Base-by-base conservation (phyloP, 495 filamentous ascomycete species). In the Podospora tetraspora region DNA sequence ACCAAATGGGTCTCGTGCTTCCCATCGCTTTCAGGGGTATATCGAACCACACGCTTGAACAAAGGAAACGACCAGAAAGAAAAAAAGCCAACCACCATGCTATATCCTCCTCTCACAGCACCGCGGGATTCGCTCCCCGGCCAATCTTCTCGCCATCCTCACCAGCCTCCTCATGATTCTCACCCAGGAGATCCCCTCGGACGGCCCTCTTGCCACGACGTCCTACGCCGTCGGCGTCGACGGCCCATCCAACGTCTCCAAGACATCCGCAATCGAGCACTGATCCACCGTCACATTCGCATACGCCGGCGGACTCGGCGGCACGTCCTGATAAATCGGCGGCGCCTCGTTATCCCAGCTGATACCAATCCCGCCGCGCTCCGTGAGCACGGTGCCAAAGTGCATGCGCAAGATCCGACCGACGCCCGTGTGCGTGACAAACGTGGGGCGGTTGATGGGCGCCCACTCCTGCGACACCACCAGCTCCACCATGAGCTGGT, bases 281-380 rank as follows among this genome's bases (percentile, higher is more conserved):
- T 73, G 73, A 27, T 5, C 66, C 62, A 4, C 27, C 27, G 8
- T 71, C 24, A 8, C 78, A 32, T 76, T 69, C 12, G 73, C 74
- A 70, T 99, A 98, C 2, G 85, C 85, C 0, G 95, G 95, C 34
- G 95, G 95, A 59, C 90, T 92, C 9, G 87, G 88, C 0, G 94
- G 94, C 29, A 99, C 93, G 75, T 98, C 92, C 80, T 95, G 91
- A 75, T 99, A 99, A 73, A 94, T 87, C 0, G 95, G 95, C 43
- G 95, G 95, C 77, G 90, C 87, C 79, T 99, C 95, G 78, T 97
- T 93, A 67, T 99, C 95, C 95, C 95, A 99, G 74, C 89, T 91
- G 74, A 99, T 94, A 3, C 95, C 95, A 63, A 98, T 83, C 2
- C 96, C 95, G 21, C 85, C 85, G 43, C 93, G 85, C 76, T 96